A percentile compares a stretch with the other conserved stretches of the same genome.
Conservation (phyloP, 164 flowering plant species). For the Cinnamomum micranthum region DNA sequence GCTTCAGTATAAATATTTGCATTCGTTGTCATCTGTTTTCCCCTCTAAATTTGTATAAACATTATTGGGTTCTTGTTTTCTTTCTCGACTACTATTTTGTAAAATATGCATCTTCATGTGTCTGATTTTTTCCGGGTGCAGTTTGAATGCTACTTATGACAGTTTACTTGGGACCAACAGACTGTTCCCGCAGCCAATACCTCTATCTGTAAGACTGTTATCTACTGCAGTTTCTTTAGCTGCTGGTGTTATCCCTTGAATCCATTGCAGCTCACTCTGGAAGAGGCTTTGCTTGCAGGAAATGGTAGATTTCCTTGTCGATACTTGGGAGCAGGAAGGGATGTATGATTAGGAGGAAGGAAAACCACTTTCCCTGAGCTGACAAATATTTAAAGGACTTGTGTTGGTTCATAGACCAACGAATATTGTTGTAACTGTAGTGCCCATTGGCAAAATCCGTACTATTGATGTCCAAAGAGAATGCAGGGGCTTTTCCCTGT, state of each 20-base stretch:
- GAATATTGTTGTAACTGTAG: neutral
- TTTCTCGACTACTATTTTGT: too few species aligned
- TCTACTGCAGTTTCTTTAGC: neutral
- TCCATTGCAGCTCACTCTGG: neutral
- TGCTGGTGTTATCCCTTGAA: neutral
- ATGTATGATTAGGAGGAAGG: conserved; percentile 52
- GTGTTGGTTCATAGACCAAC: neutral
- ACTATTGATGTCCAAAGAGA: neutral
- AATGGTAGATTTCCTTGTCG: conserved; percentile 87
- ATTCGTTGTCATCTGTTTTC: too few species aligned
- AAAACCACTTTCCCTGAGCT: neutral
- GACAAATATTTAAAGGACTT: neutral
- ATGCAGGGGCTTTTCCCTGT: neutral
- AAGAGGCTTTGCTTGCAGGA: conserved; percentile 35
- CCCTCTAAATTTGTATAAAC: too few species aligned
- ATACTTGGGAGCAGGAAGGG: conserved; percentile 89
- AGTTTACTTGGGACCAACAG: conserved; percentile 65
- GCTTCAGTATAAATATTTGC: too few species aligned
- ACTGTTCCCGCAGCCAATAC: conserved; percentile 59
- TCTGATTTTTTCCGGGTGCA: conserved; percentile 22
- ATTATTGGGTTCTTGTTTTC: too few species aligned
- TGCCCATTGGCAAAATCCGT: neutral
- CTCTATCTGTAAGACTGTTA: conserved; percentile 57
- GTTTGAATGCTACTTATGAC: conserved; percentile 80
- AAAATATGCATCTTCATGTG: neutral